Evolutionary conservation across 495 filamentous ascomycete species (phyloP), one percentile per base, ranked within the genome.

Genomic region (Patellaria atrata): DNA sequence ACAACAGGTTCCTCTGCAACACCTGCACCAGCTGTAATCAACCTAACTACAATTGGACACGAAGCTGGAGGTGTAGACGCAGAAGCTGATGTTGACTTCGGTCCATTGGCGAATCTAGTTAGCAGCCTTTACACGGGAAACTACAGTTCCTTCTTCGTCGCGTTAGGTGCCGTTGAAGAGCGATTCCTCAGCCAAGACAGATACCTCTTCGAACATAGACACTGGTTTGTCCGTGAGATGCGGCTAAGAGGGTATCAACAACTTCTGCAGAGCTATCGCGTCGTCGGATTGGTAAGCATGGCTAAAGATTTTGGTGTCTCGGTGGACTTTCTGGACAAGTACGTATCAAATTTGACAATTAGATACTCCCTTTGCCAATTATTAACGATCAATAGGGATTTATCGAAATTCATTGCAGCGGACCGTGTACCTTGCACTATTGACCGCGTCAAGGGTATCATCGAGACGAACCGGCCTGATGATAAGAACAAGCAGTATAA

Each of bases 401-500:
- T 97, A 35, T 82, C 85, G 54, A 92, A 85, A 55, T 97, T 96
- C 61, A 97, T 97, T 50, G 87, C 89, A 5, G 83, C 74, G 42
- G 82, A 85, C 60, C 77, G 89, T 49, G 81, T 97, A 47, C 73
- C 86, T 10, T 94, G 87, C 67, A 93, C 82, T 18, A 94, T 97
- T 47, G 89, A 97, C 63, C 82, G 89, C 29, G 91, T 97, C 41
- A 85, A 89, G 45, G 87, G 85, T 23, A 80, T 96, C 51, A 94
- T 97, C 50, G 91, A 96, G 67, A 97, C 87, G 17, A 92, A 93
- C 60, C 68, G 91, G 32, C 86, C 89, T 3, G 91, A 94, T 52
- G 84, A 93, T 57, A 96, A 96, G 72, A 94, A 94, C 67, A 92
- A 91, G 65, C 89, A 97, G 59, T 97, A 96, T 56, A 74, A 85